Evolutionary conservation across 331 rosid genomes (phyloP).

Genomic region (Erythrophleum ivorense): DNA sequence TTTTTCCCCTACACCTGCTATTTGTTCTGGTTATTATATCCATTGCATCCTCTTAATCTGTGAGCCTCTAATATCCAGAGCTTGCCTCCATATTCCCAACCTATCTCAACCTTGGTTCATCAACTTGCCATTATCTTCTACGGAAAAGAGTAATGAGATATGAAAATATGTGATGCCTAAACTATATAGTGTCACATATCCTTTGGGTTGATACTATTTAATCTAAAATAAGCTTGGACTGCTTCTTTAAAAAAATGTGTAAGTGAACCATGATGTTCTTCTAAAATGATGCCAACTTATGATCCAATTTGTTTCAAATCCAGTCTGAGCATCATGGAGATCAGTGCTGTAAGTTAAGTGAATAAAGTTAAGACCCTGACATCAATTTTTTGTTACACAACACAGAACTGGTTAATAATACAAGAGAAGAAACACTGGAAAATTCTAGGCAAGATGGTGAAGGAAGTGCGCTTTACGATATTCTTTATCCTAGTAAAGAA

Average conservation of each 20-base stretch:
- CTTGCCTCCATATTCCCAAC: slow-evolving; percentile 14
- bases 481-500: slow-evolving; percentile 85
- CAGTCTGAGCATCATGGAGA: slow-evolving; percentile 14
- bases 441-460: slow-evolving; percentile 50
- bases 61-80: neutral
- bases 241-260: neutral
- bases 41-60: neutral
- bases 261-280: neutral
- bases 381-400: slow-evolving; percentile 30
- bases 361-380: slow-evolving; percentile 37
- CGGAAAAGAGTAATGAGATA: neutral
- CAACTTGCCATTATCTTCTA: neutral
- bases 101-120: neutral
- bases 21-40: neutral
- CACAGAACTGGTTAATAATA: slow-evolving; percentile 45
- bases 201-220: neutral
- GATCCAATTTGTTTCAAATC: neutral
- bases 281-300: slow-evolving; percentile 21
- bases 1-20: neutral
- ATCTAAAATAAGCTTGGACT: neutral
- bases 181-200: neutral
- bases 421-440: slow-evolving; percentile 50
- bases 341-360: neutral
- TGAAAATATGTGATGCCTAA: neutral
- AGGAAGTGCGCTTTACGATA: slow-evolving; percentile 61